These are phyloP conservation scores for Camptophora hylomeconis DNA, from an alignment of 2,329 filamentous ascomycete genomes.

Conservation along the genomic window DNA sequence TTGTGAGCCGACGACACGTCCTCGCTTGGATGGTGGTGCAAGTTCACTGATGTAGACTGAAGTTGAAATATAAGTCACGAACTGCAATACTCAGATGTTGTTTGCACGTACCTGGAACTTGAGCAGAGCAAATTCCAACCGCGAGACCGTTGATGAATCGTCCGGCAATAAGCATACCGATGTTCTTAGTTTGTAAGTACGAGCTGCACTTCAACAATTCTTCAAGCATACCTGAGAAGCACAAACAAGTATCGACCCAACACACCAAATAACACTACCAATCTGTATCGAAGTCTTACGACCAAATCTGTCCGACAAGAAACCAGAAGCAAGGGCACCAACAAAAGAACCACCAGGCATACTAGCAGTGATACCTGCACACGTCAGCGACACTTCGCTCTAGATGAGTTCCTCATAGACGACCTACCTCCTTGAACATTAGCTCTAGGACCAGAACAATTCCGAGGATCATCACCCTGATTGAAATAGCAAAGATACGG, in stretches of 20 bases:
- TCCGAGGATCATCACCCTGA: conserved; percentile 33
- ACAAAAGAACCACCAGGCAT: conserved; percentile 63
- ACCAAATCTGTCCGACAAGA: conserved; percentile 43
- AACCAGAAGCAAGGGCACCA: conserved; percentile 43
- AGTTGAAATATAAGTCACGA: conserved; percentile 34
- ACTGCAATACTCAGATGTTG: no score
- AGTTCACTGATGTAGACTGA: conserved; percentile 62
- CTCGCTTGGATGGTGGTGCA: conserved; percentile 41
- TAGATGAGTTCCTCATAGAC: no score
- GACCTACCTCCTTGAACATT: conserved; percentile 23
- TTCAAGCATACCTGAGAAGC: conserved; percentile 35
- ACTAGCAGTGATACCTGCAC: conserved; percentile 57
- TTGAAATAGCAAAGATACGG: conserved; percentile 47
- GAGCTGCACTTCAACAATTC: conserved; percentile 49
- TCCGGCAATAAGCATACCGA: conserved; percentile 59
- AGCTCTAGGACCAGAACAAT: conserved; percentile 29
- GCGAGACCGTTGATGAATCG: conserved; percentile 59
- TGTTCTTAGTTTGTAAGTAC: conserved; percentile 50
- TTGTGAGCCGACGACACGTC: conserved; percentile 55
- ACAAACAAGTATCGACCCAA: conserved; percentile 2
- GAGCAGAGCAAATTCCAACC: conserved; percentile 60
- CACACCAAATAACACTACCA: conserved; percentile 38
- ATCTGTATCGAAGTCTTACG: conserved; percentile 41
- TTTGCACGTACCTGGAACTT: conserved; percentile 64
- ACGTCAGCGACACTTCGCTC: no score